phyloP scores from a whole-genome alignment of 306 rosid genomes.

The Quercus ilex region DNA sequence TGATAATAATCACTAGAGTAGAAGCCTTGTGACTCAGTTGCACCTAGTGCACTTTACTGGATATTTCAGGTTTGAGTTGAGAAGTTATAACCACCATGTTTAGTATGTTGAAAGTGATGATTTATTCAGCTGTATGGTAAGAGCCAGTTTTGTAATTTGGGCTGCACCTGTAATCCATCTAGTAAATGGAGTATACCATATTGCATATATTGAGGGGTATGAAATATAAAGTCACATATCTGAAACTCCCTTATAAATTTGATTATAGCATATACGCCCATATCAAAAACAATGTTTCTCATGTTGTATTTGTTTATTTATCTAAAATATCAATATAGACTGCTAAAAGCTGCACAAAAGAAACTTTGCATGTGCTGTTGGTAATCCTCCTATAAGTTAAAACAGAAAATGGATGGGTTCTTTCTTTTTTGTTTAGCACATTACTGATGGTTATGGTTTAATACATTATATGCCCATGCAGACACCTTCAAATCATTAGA shows the following conservation, averaged over 20 bases:
- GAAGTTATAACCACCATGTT: no score
- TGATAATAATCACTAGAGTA: background rate
- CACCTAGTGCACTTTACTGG: background rate
- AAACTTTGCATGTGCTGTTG: background rate
- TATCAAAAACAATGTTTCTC: background rate
- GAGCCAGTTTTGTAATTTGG: background rate
- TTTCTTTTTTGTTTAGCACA: background rate
- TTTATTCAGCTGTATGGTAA: background rate
- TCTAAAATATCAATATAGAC: background rate
- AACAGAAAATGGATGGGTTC: background rate
- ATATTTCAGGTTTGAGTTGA: background rate
- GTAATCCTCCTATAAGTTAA: background rate
- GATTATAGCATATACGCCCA: background rate
- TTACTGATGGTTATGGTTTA: background rate
- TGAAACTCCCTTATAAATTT: background rate
- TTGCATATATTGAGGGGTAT: background rate
- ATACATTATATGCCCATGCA: background rate
- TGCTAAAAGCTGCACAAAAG: background rate
- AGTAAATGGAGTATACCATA: background rate
- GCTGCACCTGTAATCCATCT: background rate
- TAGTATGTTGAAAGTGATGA: background rate
- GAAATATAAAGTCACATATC: background rate
- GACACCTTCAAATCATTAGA: background rate
- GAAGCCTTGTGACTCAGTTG: background rate
- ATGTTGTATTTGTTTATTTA: background rate